A percentile compares a stretch with the other conserved stretches of the same genome.
Evolutionary conservation across 306 rosid genomes (phyloP).

Genomic region (Quercus aquifolioides): DNA sequence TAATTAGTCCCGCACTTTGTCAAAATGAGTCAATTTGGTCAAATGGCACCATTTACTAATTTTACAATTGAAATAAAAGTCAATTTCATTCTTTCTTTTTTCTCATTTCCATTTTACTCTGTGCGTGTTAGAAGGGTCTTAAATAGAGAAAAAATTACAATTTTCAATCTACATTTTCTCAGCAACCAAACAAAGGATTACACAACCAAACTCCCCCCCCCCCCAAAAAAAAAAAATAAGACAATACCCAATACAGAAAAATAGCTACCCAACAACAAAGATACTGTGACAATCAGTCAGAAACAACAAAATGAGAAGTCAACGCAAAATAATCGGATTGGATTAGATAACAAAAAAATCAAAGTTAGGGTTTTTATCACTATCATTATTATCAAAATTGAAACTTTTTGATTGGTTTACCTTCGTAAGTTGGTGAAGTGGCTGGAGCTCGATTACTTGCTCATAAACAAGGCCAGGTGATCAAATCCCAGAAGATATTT

Average conservation of each 20-base stretch:
- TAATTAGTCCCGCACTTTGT: too few species aligned
- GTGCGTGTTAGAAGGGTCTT: neutral
- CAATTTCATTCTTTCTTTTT: neutral
- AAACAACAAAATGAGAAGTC: conserved; percentile 15
- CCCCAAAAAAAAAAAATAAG: neutral
- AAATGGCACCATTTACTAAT: too few species aligned
- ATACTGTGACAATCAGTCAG: neutral
- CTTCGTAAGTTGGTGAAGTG: conserved; percentile 43
- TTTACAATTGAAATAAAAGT: too few species aligned
- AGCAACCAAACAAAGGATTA: conserved; percentile 16
- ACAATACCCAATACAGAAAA: neutral
- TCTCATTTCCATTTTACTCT: neutral
- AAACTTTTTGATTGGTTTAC: conserved; percentile 24
- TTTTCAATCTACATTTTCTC: neutral
- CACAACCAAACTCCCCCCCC: neutral
- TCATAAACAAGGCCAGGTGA: conserved; percentile 17
- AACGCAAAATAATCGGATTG: conserved; percentile 18
- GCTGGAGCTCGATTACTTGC: conserved; percentile 36
- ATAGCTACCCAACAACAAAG: neutral
- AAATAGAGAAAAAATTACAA: neutral
- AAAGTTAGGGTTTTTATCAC: conserved; percentile 32
- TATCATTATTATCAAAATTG: too few species aligned
- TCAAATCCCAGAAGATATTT: neutral
- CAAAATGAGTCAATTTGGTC: too few species aligned
- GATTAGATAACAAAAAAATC: neutral